These are phyloP conservation scores for Rhodosporidiobolus sp. DNA, from an alignment of 768 basidiomycete genomes.

Conservation along the genomic window DNA sequence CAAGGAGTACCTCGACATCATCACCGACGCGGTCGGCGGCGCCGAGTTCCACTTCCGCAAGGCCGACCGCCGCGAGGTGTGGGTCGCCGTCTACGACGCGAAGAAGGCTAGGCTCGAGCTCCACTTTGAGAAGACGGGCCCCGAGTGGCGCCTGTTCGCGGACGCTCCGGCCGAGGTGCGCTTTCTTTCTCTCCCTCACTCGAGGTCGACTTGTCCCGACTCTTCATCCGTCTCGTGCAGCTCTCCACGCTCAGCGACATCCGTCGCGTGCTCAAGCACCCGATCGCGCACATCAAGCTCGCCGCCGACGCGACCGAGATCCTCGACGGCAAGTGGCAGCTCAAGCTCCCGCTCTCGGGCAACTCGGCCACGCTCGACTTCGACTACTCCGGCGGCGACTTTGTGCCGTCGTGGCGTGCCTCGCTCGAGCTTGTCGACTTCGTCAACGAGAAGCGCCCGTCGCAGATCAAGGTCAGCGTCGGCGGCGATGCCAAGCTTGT, in stretches of 20 bases:
- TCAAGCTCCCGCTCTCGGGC: slow-evolving; percentile 61
- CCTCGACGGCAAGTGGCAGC: slow-evolving; percentile 55
- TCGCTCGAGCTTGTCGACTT: slow-evolving; percentile 68
- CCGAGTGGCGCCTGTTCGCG: slow-evolving; percentile 83
- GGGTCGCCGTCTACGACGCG: slow-evolving; percentile 76
- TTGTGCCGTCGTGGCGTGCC: slow-evolving; percentile 79
- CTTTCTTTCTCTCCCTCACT: too few species aligned
- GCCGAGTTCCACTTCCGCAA: slow-evolving; percentile 69
- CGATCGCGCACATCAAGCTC: slow-evolving; percentile 67
- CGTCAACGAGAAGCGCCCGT: slow-evolving; percentile 65
- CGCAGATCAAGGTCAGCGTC: slow-evolving; percentile 62
- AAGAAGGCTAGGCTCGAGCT: slow-evolving; percentile 69
- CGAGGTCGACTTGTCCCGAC: too few species aligned
- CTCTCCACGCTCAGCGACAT: slow-evolving; percentile 72
- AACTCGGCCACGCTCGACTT: slow-evolving; percentile 12
- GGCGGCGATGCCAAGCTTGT: slow-evolving; percentile 44
- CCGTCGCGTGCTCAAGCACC: slow-evolving; percentile 66
- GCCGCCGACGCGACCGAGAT: slow-evolving; percentile 50
- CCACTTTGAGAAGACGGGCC: slow-evolving; percentile 66
- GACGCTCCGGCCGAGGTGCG: slow-evolving; percentile 30
- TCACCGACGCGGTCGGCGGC: slow-evolving; percentile 39
- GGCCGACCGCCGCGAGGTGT: slow-evolving; percentile 80
- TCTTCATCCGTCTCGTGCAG: too few species aligned
- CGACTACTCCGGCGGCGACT: slow-evolving; percentile 36
- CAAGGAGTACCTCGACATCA: slow-evolving; percentile 30